These are phyloP conservation scores for Casaregolazyma lundiana DNA, from an alignment of 1,139 yeast species.

Conservation along the genomic window DNA sequence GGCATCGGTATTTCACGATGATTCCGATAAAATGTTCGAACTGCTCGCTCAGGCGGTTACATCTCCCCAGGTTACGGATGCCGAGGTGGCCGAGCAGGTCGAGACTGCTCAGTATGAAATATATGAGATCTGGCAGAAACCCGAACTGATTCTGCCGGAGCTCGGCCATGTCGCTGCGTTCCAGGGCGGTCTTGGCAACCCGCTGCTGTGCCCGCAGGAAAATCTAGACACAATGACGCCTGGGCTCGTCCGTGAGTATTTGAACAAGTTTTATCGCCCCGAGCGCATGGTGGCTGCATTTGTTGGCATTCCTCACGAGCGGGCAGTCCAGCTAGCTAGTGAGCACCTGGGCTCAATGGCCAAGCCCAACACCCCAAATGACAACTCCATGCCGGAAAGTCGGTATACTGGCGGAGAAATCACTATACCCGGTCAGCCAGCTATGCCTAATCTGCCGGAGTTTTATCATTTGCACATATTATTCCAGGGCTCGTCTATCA, in stretches of 20 bases:
- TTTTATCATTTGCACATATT: constrained; percentile 83
- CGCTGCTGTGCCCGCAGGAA: constrained; percentile 76
- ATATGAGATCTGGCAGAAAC: constrained; percentile 72
- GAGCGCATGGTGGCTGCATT: constrained; percentile 81
- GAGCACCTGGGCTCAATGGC: constrained; percentile 62
- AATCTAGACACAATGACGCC: constrained; percentile 53
- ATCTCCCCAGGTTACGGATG: constrained; percentile 60
- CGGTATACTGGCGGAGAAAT: constrained; percentile 21
- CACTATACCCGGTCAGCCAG: constrained; percentile 59
- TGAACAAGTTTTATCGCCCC: constrained; percentile 68
- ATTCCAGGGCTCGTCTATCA: constrained; percentile 81
- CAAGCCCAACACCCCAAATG: constrained; percentile 14
- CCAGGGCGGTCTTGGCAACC: constrained; percentile 75
- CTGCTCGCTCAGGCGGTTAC: constrained; percentile 77
- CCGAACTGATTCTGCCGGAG: constrained; percentile 87
- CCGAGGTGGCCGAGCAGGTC: constrained; percentile 70
- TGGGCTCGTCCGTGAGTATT: constrained; percentile 55
- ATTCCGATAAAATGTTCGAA: constrained; percentile 76
- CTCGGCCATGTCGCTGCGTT: constrained; percentile 81
- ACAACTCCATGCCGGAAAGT: constrained; percentile 17
- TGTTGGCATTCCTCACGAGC: constrained; percentile 74
- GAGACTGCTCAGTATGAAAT: constrained; percentile 78
- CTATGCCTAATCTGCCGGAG: constrained; percentile 71
- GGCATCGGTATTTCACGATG: constrained; percentile 86
- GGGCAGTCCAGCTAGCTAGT: constrained; percentile 62